Base-by-base conservation (phyloP, 2,329 filamentous ascomycete genomes). In the Neobulgaria alba region DNA sequence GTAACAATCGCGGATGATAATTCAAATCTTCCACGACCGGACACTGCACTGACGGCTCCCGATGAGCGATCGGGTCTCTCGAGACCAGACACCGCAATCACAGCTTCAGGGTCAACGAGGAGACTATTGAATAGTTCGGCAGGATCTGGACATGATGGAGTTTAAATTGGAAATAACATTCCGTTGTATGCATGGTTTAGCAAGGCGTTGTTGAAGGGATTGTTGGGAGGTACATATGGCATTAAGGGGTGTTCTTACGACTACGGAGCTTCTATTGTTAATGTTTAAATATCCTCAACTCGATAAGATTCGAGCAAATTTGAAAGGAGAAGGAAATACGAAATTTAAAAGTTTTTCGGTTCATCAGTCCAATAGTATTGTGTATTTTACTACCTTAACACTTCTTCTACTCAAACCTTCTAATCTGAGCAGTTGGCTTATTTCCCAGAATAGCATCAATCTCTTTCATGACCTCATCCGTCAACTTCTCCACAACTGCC, bases 401-500 rank as follows among this genome's bases (percentile, higher is more conserved):
- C n/a, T n/a, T 26, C 7, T 7, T 26, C 23, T 26, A 26, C 23
- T 26, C 7, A 12, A 26, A 26, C 17, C 33, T 53, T 40, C 54
- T 53, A 5, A 39, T 39, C 47, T 54, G 41, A 3, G 20, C 63
- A 42, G 67, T 65, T 2, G 74, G 74, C 63, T 76, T 78, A 57
- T 79, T 80, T 47, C 67, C 65, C 37, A 79, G 57, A 38, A 78
- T 67, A 29, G 63, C 63, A 45, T 80, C 76, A 56, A 80, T 79
- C 64, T 77, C 70, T 10, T 63, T 61, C 62, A 81, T 56, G 38
- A 81, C 65, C 57, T 76, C 74, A 0, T 68, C 68, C 4, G 75
- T 81, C 53, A 81, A 58, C 62, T 72, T 72, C 39, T 75, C 69
- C 17, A 75, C 59, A 8, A 68, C 62, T 10, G 59, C 63, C 9